Percentiles rank a stretch among this genome's conserved stretches.
These are phyloP conservation scores for Inonotus obliquus DNA, from an alignment of 1,284 basidiomycete species.

Conservation along the genomic window DNA sequence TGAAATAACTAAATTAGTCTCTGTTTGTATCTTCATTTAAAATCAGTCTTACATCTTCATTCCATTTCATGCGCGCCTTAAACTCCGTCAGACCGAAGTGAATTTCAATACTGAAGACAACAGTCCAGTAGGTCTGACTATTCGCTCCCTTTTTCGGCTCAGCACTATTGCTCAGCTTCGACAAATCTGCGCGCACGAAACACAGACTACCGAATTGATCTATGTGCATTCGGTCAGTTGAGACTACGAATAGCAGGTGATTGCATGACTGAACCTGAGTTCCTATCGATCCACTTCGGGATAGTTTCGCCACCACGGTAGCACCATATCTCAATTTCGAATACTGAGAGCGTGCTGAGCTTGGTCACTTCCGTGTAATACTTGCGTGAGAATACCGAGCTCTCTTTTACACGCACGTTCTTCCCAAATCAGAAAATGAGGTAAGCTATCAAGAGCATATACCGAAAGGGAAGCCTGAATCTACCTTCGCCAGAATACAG, in stretches of 20 bases:
- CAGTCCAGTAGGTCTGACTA: conserved; percentile 72
- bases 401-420: conserved; percentile 72
- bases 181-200: conserved; percentile 69
- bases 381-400: conserved; percentile 71
- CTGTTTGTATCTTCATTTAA: neutral
- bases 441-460: neutral
- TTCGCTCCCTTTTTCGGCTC: conserved; percentile 57
- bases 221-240: conserved; percentile 21
- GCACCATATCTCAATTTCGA: conserved; percentile 79
- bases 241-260: neutral
- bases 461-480: conserved; percentile 22
- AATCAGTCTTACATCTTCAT: conserved; percentile 53
- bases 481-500: conserved; percentile 64
- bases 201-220: conserved; percentile 73
- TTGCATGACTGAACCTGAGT: conserved; percentile 40
- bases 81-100: conserved; percentile 79
- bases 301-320: conserved; percentile 62
- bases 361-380: conserved; percentile 78
- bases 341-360: conserved; percentile 65
- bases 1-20: conserved; percentile 11
- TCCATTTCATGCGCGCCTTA: conserved; percentile 75
- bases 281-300: conserved; percentile 67
- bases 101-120: conserved; percentile 76
- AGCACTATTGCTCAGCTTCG: conserved; percentile 61
- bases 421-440: conserved; percentile 24